Percentiles rank a stretch among this genome's conserved stretches.
Conservation (phyloP, 2,329 filamentous ascomycete species). For the Ceratocystis colombiana region DNA sequence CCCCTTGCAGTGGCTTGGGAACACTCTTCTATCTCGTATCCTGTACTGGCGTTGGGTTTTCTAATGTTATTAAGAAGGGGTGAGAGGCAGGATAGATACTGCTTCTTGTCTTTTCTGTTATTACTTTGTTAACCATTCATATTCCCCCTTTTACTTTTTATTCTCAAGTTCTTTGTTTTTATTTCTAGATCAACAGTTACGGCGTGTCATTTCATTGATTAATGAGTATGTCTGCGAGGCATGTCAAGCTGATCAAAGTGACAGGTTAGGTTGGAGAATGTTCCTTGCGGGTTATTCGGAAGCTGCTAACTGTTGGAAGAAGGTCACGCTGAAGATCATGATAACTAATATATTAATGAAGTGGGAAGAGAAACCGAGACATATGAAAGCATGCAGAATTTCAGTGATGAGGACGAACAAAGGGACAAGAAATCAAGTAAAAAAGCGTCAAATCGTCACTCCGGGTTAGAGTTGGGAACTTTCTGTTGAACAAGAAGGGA, state of each 20-base stretch:
- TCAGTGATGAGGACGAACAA: neutral
- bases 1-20: conserved; percentile 21
- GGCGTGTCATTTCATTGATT: conserved; percentile 31
- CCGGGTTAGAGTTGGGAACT: neutral
- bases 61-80: conserved; percentile 22
- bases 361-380: neutral
- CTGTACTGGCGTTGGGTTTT: conserved; percentile 26
- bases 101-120: conserved; percentile 22
- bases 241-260: too few relatives aligned
- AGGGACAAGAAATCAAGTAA: neutral
- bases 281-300: neutral
- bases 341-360: neutral
- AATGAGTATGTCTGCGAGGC: too few relatives aligned
- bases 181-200: conserved; percentile 7
- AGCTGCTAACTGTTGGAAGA: neutral
- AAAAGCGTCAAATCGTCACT: neutral
- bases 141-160: conserved; percentile 22
- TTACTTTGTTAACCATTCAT: conserved; percentile 26
- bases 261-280: too few relatives aligned
- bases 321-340: neutral
- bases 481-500: too few relatives aligned
- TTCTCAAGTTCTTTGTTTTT: conserved; percentile 16
- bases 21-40: conserved; percentile 19
- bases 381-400: conserved; percentile 2
- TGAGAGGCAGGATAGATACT: conserved; percentile 19